phyloP scores from a whole-genome alignment of 768 basidiomycete species.

The Porphyrellus cyaneotinctus region DNA sequence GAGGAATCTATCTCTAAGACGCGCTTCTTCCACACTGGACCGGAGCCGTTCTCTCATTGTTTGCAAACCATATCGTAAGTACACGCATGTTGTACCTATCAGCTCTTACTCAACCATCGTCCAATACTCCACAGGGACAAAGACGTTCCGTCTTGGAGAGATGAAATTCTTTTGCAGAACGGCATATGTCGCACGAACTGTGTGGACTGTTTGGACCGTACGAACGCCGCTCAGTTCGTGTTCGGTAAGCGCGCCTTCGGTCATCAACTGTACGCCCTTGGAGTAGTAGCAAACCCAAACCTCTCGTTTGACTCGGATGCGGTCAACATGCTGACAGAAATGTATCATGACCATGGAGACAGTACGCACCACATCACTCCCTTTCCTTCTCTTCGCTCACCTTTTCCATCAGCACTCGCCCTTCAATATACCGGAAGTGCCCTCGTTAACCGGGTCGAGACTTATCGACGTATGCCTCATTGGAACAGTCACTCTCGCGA shows the following conservation, averaged over 20 bases:
- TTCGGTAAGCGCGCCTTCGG: slow-evolving; percentile 93
- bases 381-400: background rate
- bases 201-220: slow-evolving; percentile 94
- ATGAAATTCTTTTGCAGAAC: slow-evolving; percentile 75
- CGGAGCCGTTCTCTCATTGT: slow-evolving; percentile 75
- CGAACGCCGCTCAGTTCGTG: slow-evolving; percentile 95
- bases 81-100: background rate
- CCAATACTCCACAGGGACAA: slow-evolving; percentile 25
- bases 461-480: slow-evolving; percentile 90
- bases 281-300: slow-evolving; percentile 80
- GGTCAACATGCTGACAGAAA: slow-evolving; percentile 94
- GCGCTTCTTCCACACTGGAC: slow-evolving; percentile 92
- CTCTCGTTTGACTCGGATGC: slow-evolving; percentile 91
- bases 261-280: slow-evolving; percentile 93
- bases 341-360: slow-evolving; percentile 98
- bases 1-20: slow-evolving; percentile 91
- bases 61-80: slow-evolving; percentile 42
- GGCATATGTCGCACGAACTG: slow-evolving; percentile 94
- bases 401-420: slow-evolving; percentile 63
- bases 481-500: slow-evolving; percentile 98
- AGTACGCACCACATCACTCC: slow-evolving; percentile 47
- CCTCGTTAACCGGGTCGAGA: slow-evolving; percentile 93
- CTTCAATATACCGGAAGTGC: slow-evolving; percentile 97
- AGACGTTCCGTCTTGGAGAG: slow-evolving; percentile 46
- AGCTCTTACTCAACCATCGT: background rate